Base-by-base conservation (phyloP, 1,284 basidiomycete genomes). In the Moesziomyces globuligerus region DNA sequence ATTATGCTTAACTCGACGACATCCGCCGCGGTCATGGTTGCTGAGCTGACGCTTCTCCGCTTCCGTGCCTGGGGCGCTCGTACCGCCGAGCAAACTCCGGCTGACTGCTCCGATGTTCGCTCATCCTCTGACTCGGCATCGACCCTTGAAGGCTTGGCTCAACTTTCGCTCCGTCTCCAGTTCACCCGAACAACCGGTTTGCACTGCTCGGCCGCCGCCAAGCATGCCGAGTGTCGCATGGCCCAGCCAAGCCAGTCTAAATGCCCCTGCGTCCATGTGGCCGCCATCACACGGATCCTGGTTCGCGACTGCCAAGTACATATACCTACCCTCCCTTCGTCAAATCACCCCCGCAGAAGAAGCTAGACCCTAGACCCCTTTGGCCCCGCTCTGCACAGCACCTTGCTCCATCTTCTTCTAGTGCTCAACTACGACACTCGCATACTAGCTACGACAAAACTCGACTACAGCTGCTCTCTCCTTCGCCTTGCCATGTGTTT, bases 401-500 rank as follows among this genome's bases (percentile, higher is more conserved):
- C 15, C 13, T 7, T 13, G 15, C 15, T 34, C 15, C 32, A 34
- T 34, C 32, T n/a, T n/a, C n/a, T n/a, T n/a, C n/a, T n/a, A n/a
- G n/a, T 18, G 17, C 17, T 18, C 37, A 39, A 8, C 37, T 18
- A 11, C 23, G 9, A 15, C 32, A 20, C 21, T 21, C 2, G 10
- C 28, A 13, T 18, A 23, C n/a, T 9, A 6, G 17, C 13, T 15
- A 18, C 34, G 17, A 13, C 26, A 25, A 8, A n/a, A 9, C n/a
- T 5, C n/a, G n/a, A n/a, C n/a, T n/a, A n/a, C n/a, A n/a, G 25
- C 39, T 38, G 7, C 45, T 25, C 7, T 42, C 40, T 17, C 7
- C n/a, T 25, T n/a, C 41, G 10, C 41, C 20, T 9, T 53, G 51
- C 38, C 13, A 53, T 53, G 51, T 24, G 17, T 53, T 38, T 46